A percentile compares a stretch with the other conserved stretches of the same genome.
These are phyloP conservation scores for Penicillium sp. DNA, from an alignment of 2,329 filamentous ascomycete genomes.

Conservation along the genomic window DNA sequence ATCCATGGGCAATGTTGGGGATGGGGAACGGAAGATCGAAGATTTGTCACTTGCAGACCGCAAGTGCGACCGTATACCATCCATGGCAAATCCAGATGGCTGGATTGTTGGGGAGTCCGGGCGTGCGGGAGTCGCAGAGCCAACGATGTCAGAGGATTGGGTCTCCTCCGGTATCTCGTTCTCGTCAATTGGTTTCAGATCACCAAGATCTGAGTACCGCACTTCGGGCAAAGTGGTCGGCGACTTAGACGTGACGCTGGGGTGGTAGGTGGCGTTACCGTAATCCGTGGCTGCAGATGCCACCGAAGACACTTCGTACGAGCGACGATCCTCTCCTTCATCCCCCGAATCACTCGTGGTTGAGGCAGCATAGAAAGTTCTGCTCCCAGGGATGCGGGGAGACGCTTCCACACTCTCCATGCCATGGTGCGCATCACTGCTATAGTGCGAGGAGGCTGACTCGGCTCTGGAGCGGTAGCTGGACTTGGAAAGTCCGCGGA, in stretches of 20 bases:
- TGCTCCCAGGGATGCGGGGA: slow-evolving; percentile 24
- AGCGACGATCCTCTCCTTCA: slow-evolving; percentile 29
- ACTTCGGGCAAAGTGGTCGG: slow-evolving; percentile 35
- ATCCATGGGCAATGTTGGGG: slow-evolving; percentile 19
- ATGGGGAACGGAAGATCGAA: slow-evolving; percentile 65
- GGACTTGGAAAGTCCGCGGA: slow-evolving; percentile 37
- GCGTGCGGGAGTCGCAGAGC: slow-evolving; percentile 24
- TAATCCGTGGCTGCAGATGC: slow-evolving; percentile 31
- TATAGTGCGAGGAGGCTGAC: slow-evolving; percentile 41
- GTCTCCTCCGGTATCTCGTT: slow-evolving; percentile 25
- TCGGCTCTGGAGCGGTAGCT: slow-evolving; percentile 40
- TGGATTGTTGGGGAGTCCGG: slow-evolving; percentile 76
- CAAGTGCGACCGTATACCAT: slow-evolving; percentile 72
- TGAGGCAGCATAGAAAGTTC: slow-evolving; percentile 37
- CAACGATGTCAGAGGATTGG: neutral
- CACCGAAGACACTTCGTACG: slow-evolving; percentile 24
- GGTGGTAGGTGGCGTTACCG: slow-evolving; percentile 39
- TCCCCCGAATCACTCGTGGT: slow-evolving; percentile 43
- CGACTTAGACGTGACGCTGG: slow-evolving; percentile 34
- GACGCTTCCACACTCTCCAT: slow-evolving; percentile 33
- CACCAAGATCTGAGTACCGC: slow-evolving; percentile 38
- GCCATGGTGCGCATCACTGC: slow-evolving; percentile 28
- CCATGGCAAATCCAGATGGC: slow-evolving; percentile 61
- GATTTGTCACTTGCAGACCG: slow-evolving; percentile 78
- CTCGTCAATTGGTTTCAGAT: slow-evolving; percentile 44